phyloP scores from a whole-genome alignment of 768 basidiomycete species.

The Leccinum subtestaceum region DNA sequence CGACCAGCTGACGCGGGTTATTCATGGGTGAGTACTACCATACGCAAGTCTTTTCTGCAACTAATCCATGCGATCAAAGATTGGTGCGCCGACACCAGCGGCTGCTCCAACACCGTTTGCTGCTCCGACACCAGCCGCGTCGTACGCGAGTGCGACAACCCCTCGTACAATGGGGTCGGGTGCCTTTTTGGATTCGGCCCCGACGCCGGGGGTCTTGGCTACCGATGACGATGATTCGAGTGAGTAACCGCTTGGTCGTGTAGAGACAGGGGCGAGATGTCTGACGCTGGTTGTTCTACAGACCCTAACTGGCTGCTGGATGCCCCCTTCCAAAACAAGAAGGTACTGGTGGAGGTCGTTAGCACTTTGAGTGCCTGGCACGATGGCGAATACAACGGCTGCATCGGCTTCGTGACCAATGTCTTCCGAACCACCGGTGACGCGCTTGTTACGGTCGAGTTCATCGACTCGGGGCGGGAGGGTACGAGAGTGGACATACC shows the following conservation, averaged over 20 bases:
- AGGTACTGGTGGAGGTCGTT: conserved; percentile 29
- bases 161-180: conserved; percentile 29
- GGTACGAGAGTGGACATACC: conserved; percentile 38
- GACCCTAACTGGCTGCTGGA: conserved; percentile 30
- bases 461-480: conserved; percentile 32
- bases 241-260: conserved; percentile 14
- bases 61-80: conserved; percentile 19
- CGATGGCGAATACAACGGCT: conserved; percentile 29
- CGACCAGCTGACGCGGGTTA: conserved; percentile 13
- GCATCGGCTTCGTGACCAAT: conserved; percentile 28
- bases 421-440: conserved; percentile 28
- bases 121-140: conserved; percentile 30
- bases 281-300: conserved; percentile 19
- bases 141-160: conserved; percentile 33
- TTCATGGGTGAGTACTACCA: conserved; percentile 33
- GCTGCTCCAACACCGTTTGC: conserved; percentile 39
- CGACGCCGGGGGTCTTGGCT: conserved; percentile 29
- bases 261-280: conserved; percentile 6
- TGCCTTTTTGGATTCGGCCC: conserved; percentile 26
- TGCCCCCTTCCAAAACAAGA: conserved; percentile 26
- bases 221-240: conserved; percentile 30
- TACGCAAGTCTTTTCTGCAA: conserved; percentile 16
- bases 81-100: conserved; percentile 37
- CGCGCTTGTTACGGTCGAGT: conserved; percentile 27
- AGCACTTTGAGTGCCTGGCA: conserved; percentile 26